Evolutionary conservation across 2,329 filamentous ascomycete species (phyloP), one percentile per base, ranked within the genome.

Genomic region (Colletotrichum sp.): DNA sequence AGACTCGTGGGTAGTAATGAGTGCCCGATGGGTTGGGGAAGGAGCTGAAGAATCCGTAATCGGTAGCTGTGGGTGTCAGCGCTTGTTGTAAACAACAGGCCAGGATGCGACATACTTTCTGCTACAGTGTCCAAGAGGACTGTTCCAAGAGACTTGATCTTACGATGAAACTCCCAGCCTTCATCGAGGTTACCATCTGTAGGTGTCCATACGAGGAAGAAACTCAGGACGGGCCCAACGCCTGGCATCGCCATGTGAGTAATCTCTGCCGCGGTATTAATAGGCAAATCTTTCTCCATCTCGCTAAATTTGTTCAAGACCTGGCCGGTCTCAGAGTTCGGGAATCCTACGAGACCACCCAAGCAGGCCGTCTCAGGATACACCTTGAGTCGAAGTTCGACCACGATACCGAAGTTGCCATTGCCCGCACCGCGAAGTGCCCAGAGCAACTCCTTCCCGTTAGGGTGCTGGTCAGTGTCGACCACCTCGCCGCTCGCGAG

Each of bases 361-460:
- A 76, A 22, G 30, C 64, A 75, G 24, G 57, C 75, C 16, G 75
- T 76, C 55, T 75, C 48, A 5, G 82, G 80, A 71, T 87, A 86
- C 4, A 86, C 79, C 74, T 84, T 86, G 73, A 88, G 81, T 4
- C 81, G 83, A 8, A 87, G 48, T 73, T 87, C 84, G 9, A 85
- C 82, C 57, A 88, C 84, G 13, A 86, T 79, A 5, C 85, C 86
- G 28, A 87, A 83, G 32, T 63, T 71, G 13, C 80, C 80, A 6
- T 85, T 84, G 30, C 86, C 85, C 6, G 81, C 85, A 4, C 86
- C 86, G 2, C 85, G 80, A 22, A 88, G 84, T 1, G 82, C 85
- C 57, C 81, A 82, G 22, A 87, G 75, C 39, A 88, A 55, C 3
- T 52, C 44, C 44, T 52, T 22, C 5, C 44, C 44, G 9, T 75